Evolutionary conservation across 2,329 filamentous ascomycete species (phyloP).

Genomic region (Aspergillus sp.): DNA sequence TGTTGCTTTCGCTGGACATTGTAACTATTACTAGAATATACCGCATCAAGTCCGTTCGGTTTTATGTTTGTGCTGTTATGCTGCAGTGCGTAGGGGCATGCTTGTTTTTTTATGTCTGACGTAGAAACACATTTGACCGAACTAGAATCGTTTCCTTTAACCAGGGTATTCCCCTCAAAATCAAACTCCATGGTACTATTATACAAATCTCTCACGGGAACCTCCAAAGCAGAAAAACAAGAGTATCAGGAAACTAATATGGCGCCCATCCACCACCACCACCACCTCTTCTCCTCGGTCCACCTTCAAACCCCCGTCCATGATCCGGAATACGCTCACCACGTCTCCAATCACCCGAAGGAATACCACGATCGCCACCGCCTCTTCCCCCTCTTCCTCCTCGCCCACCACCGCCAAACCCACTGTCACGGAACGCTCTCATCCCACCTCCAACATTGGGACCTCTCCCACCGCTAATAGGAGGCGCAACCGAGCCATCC

Average conservation of each 20-base stretch:
- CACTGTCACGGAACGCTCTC: conserved; percentile 48
- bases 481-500: conserved; percentile 71
- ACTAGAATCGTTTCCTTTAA: not conserved
- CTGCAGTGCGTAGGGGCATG: not conserved
- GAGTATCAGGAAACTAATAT: conserved; percentile 25
- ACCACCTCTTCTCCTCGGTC: conserved; percentile 36
- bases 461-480: conserved; percentile 50
- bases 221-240: not conserved
- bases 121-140: not conserved
- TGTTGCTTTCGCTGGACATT: conserved; percentile 19
- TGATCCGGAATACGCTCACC: conserved; percentile 48
- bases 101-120: not conserved
- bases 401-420: conserved; percentile 42
- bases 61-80: not conserved
- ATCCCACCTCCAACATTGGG: conserved; percentile 40
- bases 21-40: conserved; percentile 32
- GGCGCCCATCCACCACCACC: conserved; percentile 41
- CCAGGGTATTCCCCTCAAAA: not conserved
- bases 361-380: conserved; percentile 44
- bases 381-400: conserved; percentile 43
- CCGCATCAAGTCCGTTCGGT: conserved; percentile 27
- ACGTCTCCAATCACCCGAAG: conserved; percentile 50
- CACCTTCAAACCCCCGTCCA: conserved; percentile 32
- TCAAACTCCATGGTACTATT: conserved; percentile 4
- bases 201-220: not conserved